A percentile compares a stretch with the other conserved stretches of the same genome.
Conservation (phyloP, 2,329 filamentous ascomycete species). For the Tolypocladium nubicola region DNA sequence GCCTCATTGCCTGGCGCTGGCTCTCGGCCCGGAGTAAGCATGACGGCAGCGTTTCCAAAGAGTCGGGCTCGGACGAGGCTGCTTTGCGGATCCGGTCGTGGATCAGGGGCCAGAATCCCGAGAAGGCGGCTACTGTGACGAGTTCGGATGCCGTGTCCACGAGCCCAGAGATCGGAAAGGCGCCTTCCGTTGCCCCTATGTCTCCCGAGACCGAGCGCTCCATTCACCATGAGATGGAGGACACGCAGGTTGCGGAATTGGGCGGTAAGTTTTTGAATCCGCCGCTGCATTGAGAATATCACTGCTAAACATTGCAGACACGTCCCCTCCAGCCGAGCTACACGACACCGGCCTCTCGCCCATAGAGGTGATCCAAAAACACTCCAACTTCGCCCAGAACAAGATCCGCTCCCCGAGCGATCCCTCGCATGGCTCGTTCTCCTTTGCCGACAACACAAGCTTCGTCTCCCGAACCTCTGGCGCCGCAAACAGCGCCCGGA, state of each 20-base stretch:
- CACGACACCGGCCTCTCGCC: constrained; percentile 30
- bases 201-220: constrained; percentile 1
- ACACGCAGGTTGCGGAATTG: constrained; percentile 35
- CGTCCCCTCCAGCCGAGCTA: constrained; percentile 33
- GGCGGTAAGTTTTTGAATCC: constrained; percentile 25
- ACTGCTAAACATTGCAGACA: constrained; percentile 21
- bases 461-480: constrained; percentile 17
- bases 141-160: constrained; percentile 29
- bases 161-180: constrained; percentile 28
- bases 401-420: constrained; percentile 8
- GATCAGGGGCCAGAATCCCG: constrained; percentile 34
- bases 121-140: constrained; percentile 34
- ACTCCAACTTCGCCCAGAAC: constrained; percentile 13
- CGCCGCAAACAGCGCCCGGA: constrained; percentile 2
- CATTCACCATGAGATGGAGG: constrained; percentile 28
- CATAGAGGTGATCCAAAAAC: constrained; percentile 26
- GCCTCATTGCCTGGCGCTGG: constrained; percentile 37
- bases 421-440: constrained; percentile 10
- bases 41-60: constrained; percentile 18
- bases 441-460: constrained; percentile 13
- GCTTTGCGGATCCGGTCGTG: constrained; percentile 39
- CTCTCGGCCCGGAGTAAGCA: constrained; percentile 36
- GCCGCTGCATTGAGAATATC: neutral
- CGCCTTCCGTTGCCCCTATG: constrained; percentile 8
- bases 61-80: constrained; percentile 33